Evolutionary conservation across 2,329 filamentous ascomycete species (phyloP), one percentile per base, ranked within the genome.

Genomic region (Colletotrichum coccodes): DNA sequence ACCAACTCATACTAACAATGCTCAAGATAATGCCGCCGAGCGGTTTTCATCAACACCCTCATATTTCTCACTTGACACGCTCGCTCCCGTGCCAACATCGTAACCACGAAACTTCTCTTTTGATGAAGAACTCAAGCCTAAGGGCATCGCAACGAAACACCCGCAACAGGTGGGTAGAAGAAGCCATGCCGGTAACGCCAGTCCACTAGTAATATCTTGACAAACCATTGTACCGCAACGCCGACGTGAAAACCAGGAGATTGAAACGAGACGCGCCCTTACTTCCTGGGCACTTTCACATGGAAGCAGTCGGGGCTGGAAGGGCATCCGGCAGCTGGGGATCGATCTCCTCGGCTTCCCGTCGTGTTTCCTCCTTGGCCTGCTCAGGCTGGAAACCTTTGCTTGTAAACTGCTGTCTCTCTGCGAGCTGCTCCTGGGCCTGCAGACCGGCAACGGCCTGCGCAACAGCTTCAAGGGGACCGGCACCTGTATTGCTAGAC

Each of bases 291-390:
- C 59, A 26, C 40, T 3, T 30, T 62, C 78, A 79, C 77, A 80
- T 79, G 71, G 78, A 63, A 71, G 70, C 70, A 49, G 69, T 71
- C 44, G 70, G 69, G 71, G 79, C 68, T 73, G 72, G 64, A 18
- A 74, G 69, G 21, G 84, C 81, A 2, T 79, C 73, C 71, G 85
- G 84, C 65, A 89, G 75, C 72, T 89, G 87, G 47, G 85, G 79
- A 66, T 87, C 85, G 50, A 89, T 85, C 59, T 89, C 87, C 21
- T 89, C 87, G 3, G 84, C 82, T 8, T 83, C 80, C 61, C 83
- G 80, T 21, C 54, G 64, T 40, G 79, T 78, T 7, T 85, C 82
- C n/a, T 86, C 82, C 9, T 82, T 79, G 8, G 72, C 72, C 30
- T 75, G 71, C 3, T 82, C 81, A 5, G 79, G 60, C 72, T 85